A percentile compares a stretch with the other conserved stretches of the same genome.
Conservation (phyloP, 129 eudicot genomes). For the Flaveria brownii region DNA sequence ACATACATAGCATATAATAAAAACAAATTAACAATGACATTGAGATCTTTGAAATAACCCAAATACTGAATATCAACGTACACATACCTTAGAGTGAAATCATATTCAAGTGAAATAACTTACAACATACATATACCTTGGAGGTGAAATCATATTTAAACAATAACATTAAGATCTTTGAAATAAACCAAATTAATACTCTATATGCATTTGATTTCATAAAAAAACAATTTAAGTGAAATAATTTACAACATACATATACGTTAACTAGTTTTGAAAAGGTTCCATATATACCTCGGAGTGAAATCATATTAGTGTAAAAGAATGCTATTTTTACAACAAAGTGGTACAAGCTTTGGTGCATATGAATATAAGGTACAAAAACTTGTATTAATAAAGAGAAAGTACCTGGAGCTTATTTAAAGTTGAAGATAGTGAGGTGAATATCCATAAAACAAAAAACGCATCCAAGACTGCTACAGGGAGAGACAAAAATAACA, state of each 20-base stretch:
- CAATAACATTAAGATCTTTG: neutral
- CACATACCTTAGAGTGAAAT: too few species aligned
- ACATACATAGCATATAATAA: neutral
- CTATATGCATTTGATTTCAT: neutral
- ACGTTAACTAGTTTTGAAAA: neutral
- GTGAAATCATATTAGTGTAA: neutral
- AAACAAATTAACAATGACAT: neutral
- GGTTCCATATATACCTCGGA: neutral
- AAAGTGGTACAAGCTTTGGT: neutral
- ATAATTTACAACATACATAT: neutral
- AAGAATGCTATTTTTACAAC: neutral
- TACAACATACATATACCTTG: too few species aligned
- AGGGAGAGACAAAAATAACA: conserved; percentile 88
- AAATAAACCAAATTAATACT: neutral
- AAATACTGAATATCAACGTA: neutral
- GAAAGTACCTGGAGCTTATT: conserved; percentile 88
- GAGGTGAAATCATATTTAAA: neutral
- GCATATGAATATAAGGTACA: neutral
- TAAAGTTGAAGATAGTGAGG: conserved; percentile 84
- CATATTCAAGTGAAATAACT: too few species aligned
- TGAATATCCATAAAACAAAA: conserved; percentile 94
- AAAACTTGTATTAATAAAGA: neutral
- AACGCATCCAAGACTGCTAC: conserved; percentile 99
- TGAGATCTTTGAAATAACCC: neutral
- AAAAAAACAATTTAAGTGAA: neutral